These are phyloP conservation scores for Lactuca sativa DNA, from an alignment of 129 eudicot species.

Conservation along the genomic window DNA sequence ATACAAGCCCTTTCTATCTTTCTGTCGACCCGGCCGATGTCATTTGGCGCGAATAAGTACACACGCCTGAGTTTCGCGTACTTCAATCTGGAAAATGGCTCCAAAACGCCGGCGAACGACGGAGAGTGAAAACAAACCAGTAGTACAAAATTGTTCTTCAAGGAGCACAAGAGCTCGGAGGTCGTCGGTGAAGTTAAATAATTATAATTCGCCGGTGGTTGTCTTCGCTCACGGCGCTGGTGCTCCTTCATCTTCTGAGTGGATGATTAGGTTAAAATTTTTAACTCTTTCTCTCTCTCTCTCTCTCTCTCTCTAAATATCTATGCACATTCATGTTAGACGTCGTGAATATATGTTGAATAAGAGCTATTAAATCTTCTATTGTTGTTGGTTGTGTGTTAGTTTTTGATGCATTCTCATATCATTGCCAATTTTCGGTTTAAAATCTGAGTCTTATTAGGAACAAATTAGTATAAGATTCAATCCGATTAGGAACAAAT, in stretches of 20 bases:
- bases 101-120: slow-evolving; percentile 52
- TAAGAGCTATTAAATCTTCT: background rate
- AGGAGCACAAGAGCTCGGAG: slow-evolving; percentile 14
- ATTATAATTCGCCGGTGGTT: slow-evolving; percentile 53
- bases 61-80: background rate
- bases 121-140: slow-evolving; percentile 14
- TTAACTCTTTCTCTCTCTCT: background rate
- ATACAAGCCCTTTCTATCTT: background rate
- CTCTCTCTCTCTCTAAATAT: background rate
- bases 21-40: background rate
- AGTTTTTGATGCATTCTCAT: background rate
- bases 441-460: too few species aligned
- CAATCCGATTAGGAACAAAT: background rate
- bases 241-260: slow-evolving; percentile 91
- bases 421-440: background rate
- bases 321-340: background rate
- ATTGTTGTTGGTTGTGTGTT: background rate
- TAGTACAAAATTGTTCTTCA: slow-evolving; percentile 11
- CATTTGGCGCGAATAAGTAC: slow-evolving; percentile 17
- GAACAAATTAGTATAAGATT: background rate
- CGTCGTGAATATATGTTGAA: background rate
- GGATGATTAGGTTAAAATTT: slow-evolving; percentile 72
- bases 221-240: slow-evolving; percentile 99
- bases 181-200: background rate
- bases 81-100: slow-evolving; percentile 21